phyloP scores from a whole-genome alignment of 192 early-diverging fungal species.

The Backusella sp. region DNA sequence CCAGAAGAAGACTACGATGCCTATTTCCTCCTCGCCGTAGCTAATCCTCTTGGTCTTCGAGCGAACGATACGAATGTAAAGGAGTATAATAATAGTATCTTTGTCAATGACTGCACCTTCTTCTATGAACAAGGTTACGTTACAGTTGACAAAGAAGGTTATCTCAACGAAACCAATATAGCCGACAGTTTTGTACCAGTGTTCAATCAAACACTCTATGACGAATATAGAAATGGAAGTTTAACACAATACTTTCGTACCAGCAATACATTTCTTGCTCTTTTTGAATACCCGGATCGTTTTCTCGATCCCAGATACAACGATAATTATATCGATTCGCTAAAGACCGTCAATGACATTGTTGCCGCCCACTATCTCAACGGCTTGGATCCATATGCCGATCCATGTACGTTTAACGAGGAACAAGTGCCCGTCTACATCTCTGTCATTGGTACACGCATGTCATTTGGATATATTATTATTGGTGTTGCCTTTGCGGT shows the following conservation, averaged over 20 bases:
- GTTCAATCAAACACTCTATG: background rate
- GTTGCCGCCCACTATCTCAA: background rate
- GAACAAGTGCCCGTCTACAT: background rate
- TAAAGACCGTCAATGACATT: background rate
- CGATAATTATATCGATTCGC: background rate
- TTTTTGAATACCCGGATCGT: background rate
- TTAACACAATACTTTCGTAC: background rate
- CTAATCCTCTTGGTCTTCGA: background rate
- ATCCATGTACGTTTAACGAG: background rate
- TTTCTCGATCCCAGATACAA: background rate
- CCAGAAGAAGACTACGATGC: background rate
- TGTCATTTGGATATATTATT: constrained; percentile 1
- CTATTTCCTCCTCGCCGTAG: background rate
- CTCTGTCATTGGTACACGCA: background rate
- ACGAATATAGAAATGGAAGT: background rate
- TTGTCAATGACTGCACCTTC: background rate
- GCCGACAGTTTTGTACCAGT: background rate
- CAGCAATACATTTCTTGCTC: background rate
- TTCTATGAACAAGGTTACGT: background rate
- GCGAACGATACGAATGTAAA: background rate
- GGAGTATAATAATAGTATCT: background rate
- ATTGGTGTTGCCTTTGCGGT: background rate
- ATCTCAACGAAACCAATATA: background rate
- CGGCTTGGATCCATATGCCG: background rate
- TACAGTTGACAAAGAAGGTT: background rate